A percentile compares a stretch with the other conserved stretches of the same genome.
phyloP scores from a whole-genome alignment of 169 alveolate genomes.

The Babesia bigemina region DNA sequence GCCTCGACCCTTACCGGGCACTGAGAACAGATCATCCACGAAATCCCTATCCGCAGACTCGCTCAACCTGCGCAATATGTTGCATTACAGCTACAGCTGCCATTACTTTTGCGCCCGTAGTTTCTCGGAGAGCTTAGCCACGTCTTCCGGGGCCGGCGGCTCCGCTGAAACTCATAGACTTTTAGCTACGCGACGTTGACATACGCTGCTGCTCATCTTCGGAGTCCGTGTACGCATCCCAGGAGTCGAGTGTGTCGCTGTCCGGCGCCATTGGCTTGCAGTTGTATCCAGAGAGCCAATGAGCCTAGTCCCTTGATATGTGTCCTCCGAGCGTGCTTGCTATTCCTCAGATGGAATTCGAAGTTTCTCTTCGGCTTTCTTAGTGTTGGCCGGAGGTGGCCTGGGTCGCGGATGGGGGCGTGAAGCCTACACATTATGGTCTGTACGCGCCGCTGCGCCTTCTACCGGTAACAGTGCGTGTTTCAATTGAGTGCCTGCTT shows the following conservation, averaged over 20 bases:
- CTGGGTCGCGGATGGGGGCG: neutral
- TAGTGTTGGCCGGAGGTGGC: too few species aligned
- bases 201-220: constrained; percentile 46
- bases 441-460: too few species aligned
- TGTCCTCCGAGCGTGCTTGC: neutral
- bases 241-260: constrained; percentile 55
- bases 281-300: neutral
- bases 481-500: too few species aligned
- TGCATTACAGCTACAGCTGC: neutral
- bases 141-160: neutral
- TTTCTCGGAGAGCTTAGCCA: constrained; percentile 1
- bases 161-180: neutral
- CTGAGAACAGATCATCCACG: constrained; percentile 58
- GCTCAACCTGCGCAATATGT: constrained; percentile 36
- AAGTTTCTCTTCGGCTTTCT: neutral
- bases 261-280: constrained; percentile 25
- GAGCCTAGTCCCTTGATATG: neutral
- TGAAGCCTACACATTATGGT: neutral
- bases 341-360: neutral
- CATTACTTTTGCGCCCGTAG: constrained; percentile 24
- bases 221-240: constrained; percentile 70
- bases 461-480: too few species aligned
- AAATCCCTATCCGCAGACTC: constrained; percentile 62
- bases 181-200: neutral
- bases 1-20: constrained; percentile 14